Base-by-base conservation (phyloP, 441 rosid genomes). In the Populus tomentosa region DNA sequence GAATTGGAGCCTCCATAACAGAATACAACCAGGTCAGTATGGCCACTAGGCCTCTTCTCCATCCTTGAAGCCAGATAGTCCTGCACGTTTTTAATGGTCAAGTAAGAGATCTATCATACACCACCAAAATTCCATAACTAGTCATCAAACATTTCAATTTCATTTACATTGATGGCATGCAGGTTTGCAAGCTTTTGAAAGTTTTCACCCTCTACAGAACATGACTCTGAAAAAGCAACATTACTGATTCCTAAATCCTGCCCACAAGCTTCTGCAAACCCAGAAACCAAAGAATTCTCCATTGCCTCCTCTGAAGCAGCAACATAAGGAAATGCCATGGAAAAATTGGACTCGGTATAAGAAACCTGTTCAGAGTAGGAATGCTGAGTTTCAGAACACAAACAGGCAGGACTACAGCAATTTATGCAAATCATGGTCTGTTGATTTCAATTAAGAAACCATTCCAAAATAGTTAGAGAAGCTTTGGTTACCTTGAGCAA, bases 281-380 rank as follows among this genome's bases (percentile, higher is more conserved):
- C 91, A 42, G 91, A 88, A 83, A 94, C 81, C 85, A 95, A 87
- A 33, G 85, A 82, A 77, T 53, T 86, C 84, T 90, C 97, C 88
- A 94, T 85, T 62, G 90, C 82, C 82, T 91, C 92, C 79, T 87
- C 88, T 23, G 93, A 85, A 59, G 92, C 80, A 81, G 88, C 77
- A 82, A 96, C 89, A 72, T 89, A 96, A 16, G 98, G 99, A 82
- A 94, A 96, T 36, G 95, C 99, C 94, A 94, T 75, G 76, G 99
- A 95, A 82, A 90, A 90, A 79, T 91, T 96, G 80, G 98, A 90
- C 64, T 80, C 82, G 28, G 84, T 83, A 83, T 80, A 89, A 11
- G 90, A 89, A 63, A 56, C 89, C 98, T 95, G 89, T 76, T 40
- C 70, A 80, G 26, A 80, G 72, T 36, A 82, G 35, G 14, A 68